These are phyloP conservation scores for Sclerotinia glacialis DNA, from an alignment of 2,329 filamentous ascomycete genomes.

Conservation along the genomic window DNA sequence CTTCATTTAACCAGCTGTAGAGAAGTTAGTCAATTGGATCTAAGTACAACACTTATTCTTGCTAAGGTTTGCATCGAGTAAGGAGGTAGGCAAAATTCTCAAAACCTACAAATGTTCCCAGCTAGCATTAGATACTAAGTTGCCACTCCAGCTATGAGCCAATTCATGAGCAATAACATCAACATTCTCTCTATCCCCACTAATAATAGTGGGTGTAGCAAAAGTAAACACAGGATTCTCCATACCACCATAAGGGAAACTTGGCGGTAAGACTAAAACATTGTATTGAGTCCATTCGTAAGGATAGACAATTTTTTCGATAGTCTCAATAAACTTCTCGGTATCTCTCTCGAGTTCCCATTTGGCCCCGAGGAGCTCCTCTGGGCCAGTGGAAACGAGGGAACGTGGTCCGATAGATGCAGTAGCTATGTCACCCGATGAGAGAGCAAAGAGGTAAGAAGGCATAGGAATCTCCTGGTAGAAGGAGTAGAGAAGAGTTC, in stretches of 20 bases:
- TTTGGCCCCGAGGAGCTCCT: slow-evolving; percentile 77
- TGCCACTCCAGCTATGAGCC: slow-evolving; percentile 81
- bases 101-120: slow-evolving; percentile 73
- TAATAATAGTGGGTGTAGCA: slow-evolving; percentile 91
- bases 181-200: slow-evolving; percentile 84
- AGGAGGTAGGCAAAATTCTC: not conserved
- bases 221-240: slow-evolving; percentile 95
- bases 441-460: slow-evolving; percentile 90
- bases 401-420: slow-evolving; percentile 86
- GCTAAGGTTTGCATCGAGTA: not conserved
- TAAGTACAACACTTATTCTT: not conserved
- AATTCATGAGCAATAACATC: slow-evolving; percentile 93
- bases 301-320: slow-evolving; percentile 77
- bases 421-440: slow-evolving; percentile 77
- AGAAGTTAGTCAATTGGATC: not conserved
- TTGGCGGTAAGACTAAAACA: slow-evolving; percentile 82
- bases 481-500: slow-evolving; percentile 71
- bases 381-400: slow-evolving; percentile 80
- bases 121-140: slow-evolving; percentile 72
- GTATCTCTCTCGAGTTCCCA: slow-evolving; percentile 92
- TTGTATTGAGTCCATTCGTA: slow-evolving; percentile 97
- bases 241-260: slow-evolving; percentile 59
- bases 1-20: slow-evolving; percentile 65
- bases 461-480: slow-evolving; percentile 91
- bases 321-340: slow-evolving; percentile 84